Percentiles rank a stretch among this genome's conserved stretches.
These are phyloP conservation scores for Brasilioporus rufonigricans DNA, from an alignment of 768 basidiomycete species.

Conservation along the genomic window DNA sequence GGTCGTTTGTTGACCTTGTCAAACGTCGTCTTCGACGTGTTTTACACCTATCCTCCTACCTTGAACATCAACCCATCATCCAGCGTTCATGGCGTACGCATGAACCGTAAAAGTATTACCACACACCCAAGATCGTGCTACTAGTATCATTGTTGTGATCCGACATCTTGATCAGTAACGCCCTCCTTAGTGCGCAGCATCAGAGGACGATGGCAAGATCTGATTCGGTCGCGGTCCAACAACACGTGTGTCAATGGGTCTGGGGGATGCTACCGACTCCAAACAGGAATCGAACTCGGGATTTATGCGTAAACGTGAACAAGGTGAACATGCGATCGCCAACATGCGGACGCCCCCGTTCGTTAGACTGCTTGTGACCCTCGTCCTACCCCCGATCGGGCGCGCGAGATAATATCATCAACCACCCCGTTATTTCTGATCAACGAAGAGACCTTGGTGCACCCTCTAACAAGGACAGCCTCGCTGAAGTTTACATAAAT, in stretches of 20 bases:
- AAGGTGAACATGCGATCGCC: not conserved
- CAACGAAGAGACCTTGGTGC: no score
- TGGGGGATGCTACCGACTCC: no score
- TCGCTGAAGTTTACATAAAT: not conserved
- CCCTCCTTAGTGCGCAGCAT: no score
- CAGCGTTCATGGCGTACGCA: not conserved
- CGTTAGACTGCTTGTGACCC: not conserved
- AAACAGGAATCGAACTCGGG: no score
- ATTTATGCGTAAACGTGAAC: no score
- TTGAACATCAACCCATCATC: not conserved
- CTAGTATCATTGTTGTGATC: not conserved
- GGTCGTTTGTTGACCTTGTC: no score
- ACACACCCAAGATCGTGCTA: not conserved
- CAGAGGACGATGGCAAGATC: no score
- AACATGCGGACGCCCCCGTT: not conserved
- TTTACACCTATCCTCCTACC: not conserved
- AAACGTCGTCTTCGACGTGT: not conserved
- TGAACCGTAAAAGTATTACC: not conserved
- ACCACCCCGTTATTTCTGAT: no score
- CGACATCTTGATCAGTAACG: not conserved
- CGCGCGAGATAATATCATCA: no score
- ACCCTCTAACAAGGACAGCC: no score
- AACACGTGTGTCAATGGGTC: no score
- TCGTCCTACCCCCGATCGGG: not conserved
- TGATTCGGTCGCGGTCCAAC: no score